phyloP scores from a whole-genome alignment of 2,329 filamentous ascomycete species.

The Rhexocercosporidium sp. region DNA sequence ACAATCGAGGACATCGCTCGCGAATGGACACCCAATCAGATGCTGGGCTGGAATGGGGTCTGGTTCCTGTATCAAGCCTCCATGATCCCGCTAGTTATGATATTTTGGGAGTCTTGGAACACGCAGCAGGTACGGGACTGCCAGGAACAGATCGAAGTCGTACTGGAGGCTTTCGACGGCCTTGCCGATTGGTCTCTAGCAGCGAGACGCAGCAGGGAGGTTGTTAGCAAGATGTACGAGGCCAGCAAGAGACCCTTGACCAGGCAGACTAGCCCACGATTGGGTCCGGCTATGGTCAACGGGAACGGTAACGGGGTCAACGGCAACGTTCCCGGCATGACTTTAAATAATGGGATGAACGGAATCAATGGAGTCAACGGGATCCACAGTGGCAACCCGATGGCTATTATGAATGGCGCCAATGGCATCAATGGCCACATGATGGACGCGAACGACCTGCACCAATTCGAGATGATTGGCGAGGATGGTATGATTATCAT shows the following conservation, averaged over 20 bases:
- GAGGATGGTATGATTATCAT: conserved; percentile 58
- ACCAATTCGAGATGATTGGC: conserved; percentile 52
- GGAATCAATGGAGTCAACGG: conserved; percentile 23
- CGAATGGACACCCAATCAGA: conserved; percentile 74
- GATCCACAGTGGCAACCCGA: conserved; percentile 17
- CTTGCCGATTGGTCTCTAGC: conserved; percentile 70
- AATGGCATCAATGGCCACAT: conserved; percentile 31
- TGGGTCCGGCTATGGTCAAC: conserved; percentile 44
- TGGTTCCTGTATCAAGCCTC: conserved; percentile 83
- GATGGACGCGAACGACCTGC: conserved; percentile 42
- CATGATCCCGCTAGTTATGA: conserved; percentile 77
- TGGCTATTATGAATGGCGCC: conserved; percentile 19
- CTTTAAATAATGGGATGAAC: conserved; percentile 19
- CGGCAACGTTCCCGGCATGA: conserved; percentile 9
- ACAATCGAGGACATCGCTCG: conserved; percentile 75
- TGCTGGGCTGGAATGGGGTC: conserved; percentile 80
- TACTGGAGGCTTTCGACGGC: conserved; percentile 64
- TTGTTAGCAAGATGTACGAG: conserved; percentile 68
- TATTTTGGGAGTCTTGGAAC: conserved; percentile 67
- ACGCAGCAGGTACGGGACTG: conserved; percentile 46
- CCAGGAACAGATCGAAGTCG: conserved; percentile 62
- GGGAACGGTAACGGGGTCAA: conserved; percentile 14
- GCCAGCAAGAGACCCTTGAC: conserved; percentile 46
- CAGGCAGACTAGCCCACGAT: conserved; percentile 40
- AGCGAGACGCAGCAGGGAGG: conserved; percentile 65